Percentiles rank a stretch among this genome's conserved stretches.
Evolutionary conservation across 2,329 filamentous ascomycete species (phyloP).

Genomic region (Penicillium olsonii): DNA sequence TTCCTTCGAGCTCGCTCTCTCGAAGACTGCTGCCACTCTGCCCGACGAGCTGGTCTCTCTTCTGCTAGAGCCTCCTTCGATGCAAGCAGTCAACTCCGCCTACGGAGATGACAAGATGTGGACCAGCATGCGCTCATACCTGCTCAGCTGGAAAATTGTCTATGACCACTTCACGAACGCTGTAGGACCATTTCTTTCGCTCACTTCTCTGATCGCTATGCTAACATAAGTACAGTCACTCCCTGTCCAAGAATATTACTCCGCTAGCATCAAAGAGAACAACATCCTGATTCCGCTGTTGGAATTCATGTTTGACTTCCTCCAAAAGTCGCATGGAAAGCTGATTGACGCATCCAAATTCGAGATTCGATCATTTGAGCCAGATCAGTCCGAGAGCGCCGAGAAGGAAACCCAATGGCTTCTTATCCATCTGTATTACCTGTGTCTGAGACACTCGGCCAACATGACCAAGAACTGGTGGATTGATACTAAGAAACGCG

Average conservation of each 20-base stretch:
- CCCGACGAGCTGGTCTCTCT: slow-evolving; percentile 85
- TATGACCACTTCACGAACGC: slow-evolving; percentile 82
- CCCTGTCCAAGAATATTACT: slow-evolving; percentile 80
- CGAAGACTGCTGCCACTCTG: slow-evolving; percentile 61
- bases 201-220: background rate
- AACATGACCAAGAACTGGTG: slow-evolving; percentile 83
- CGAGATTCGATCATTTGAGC: slow-evolving; percentile 64
- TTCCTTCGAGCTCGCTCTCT: slow-evolving; percentile 70
- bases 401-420: slow-evolving; percentile 81
- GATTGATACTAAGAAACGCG: slow-evolving; percentile 72
- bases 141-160: slow-evolving; percentile 85
- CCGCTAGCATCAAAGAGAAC: slow-evolving; percentile 73
- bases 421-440: slow-evolving; percentile 81
- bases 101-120: slow-evolving; percentile 68
- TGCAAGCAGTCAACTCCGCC: slow-evolving; percentile 67
- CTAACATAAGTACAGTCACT: slow-evolving; percentile 58
- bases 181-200: slow-evolving; percentile 34
- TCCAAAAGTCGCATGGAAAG: slow-evolving; percentile 74
- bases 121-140: slow-evolving; percentile 70
- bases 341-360: slow-evolving; percentile 71
- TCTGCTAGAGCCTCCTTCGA: slow-evolving; percentile 73
- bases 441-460: slow-evolving; percentile 74
- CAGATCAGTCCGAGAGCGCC: slow-evolving; percentile 62
- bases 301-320: slow-evolving; percentile 78
- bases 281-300: slow-evolving; percentile 70